phyloP scores from a whole-genome alignment of 2,329 filamentous ascomycete genomes.

The Hypoxylon sp. region DNA sequence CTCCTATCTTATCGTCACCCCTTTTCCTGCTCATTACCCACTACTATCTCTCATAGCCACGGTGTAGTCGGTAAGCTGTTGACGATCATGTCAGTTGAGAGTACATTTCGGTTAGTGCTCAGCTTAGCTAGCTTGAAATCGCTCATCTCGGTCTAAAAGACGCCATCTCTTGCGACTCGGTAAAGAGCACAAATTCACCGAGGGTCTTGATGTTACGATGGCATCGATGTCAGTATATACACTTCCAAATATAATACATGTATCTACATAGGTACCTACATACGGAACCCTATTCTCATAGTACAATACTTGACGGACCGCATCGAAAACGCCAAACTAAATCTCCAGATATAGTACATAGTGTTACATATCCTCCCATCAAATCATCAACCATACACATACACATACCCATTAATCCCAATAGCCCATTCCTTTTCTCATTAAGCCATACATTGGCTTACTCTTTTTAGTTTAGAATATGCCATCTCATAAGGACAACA shows the following conservation, averaged over 20 bases:
- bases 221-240: conserved; percentile 10
- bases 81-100: neutral
- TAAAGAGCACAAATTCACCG: neutral
- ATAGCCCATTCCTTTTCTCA: neutral
- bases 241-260: conserved; percentile 1
- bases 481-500: conserved; percentile 20
- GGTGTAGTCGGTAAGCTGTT: neutral
- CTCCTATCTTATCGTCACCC: conserved; percentile 10
- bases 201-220: neutral
- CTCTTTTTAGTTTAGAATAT: neutral
- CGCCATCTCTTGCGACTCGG: neutral
- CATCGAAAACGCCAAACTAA: neutral
- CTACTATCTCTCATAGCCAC: neutral
- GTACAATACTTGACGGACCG: neutral
- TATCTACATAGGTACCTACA: conserved; percentile 11
- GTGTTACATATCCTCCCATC: conserved; percentile 5
- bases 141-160: neutral
- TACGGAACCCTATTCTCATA: neutral
- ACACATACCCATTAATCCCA: neutral
- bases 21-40: conserved; percentile 3
- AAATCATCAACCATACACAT: neutral
- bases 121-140: neutral
- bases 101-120: neutral
- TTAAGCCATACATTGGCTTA: neutral
- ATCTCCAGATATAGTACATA: neutral